phyloP scores from a whole-genome alignment of 257 asterid genomes.

The Capsicum baccatum region DNA sequence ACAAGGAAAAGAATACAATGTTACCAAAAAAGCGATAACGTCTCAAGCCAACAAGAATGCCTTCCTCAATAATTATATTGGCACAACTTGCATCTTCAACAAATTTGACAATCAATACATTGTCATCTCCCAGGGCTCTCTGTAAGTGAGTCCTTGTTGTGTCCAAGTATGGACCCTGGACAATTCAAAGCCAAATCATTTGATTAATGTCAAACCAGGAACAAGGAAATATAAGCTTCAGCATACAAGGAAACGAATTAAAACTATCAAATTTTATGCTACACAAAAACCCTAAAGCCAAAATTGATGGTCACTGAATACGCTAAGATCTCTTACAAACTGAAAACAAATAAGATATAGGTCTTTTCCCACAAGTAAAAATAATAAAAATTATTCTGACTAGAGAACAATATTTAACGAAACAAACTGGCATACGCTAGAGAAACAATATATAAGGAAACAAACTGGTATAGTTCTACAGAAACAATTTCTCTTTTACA shows the following conservation, averaged over 20 bases:
- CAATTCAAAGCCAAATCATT: slow-evolving; percentile 7
- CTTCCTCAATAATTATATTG: slow-evolving; percentile 48
- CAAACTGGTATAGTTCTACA: too few relatives aligned
- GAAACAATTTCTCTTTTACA: not conserved
- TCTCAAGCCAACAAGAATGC: slow-evolving; percentile 73
- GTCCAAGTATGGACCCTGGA: slow-evolving; percentile 72
- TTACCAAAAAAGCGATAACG: slow-evolving; percentile 76
- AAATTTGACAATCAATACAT: slow-evolving; percentile 68
- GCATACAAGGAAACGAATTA: not conserved
- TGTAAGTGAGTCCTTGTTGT: slow-evolving; percentile 64
- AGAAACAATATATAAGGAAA: not conserved
- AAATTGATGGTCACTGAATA: slow-evolving; percentile 10
- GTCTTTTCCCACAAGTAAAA: not conserved
- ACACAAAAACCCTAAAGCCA: slow-evolving; percentile 11
- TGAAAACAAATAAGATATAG: not conserved
- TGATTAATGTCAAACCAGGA: slow-evolving; percentile 20
- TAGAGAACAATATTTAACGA: not conserved
- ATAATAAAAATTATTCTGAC: not conserved
- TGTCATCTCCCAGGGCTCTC: slow-evolving; percentile 72
- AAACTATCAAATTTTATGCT: slow-evolving; percentile 14
- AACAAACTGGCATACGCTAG: not conserved
- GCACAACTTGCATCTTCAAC: slow-evolving; percentile 38
- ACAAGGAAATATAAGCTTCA: slow-evolving; percentile 2
- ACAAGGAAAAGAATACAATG: slow-evolving; percentile 25
- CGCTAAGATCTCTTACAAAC: not conserved